A percentile compares a stretch with the other conserved stretches of the same genome.
Evolutionary conservation across 768 basidiomycete genomes (phyloP).

Genomic region (Lactifluus subvellereus): DNA sequence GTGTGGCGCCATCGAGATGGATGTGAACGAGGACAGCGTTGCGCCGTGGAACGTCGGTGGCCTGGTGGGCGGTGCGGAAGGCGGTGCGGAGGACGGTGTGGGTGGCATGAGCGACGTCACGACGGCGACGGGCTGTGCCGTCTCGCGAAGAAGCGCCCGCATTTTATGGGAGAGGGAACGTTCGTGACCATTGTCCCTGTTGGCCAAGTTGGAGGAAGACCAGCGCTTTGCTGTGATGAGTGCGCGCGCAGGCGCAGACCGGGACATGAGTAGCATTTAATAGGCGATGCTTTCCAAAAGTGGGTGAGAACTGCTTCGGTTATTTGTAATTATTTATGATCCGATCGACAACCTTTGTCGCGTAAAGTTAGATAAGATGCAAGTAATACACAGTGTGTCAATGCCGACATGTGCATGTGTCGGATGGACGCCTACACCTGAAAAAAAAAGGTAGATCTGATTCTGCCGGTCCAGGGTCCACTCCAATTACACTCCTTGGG

Average conservation of each 20-base stretch:
- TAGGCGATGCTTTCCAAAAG: too few relatives aligned
- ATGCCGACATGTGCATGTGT: background rate
- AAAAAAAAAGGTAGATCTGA: too few relatives aligned
- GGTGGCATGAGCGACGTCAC: slow-evolving; percentile 62
- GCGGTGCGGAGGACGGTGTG: background rate
- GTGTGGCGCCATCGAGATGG: slow-evolving; percentile 82
- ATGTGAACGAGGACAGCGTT: slow-evolving; percentile 90
- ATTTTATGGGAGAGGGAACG: slow-evolving; percentile 29
- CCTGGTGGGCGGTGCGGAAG: background rate
- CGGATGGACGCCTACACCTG: too few relatives aligned
- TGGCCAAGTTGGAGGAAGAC: background rate
- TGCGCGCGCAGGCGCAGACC: background rate
- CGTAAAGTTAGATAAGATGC: too few relatives aligned
- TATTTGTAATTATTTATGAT: background rate
- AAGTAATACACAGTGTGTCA: too few relatives aligned
- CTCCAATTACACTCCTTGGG: too few relatives aligned
- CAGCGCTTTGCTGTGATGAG: slow-evolving; percentile 2
- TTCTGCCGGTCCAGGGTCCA: too few relatives aligned
- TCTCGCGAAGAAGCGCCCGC: slow-evolving; percentile 60
- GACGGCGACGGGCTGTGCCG: slow-evolving; percentile 82
- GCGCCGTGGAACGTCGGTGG: slow-evolving; percentile 66
- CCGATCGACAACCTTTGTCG: too few relatives aligned
- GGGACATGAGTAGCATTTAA: background rate
- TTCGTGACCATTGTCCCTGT: background rate
- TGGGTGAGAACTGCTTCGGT: too few relatives aligned